These are phyloP conservation scores for Aspergillus puulaauensis DNA, from an alignment of 2,329 filamentous ascomycete species.

Conservation along the genomic window DNA sequence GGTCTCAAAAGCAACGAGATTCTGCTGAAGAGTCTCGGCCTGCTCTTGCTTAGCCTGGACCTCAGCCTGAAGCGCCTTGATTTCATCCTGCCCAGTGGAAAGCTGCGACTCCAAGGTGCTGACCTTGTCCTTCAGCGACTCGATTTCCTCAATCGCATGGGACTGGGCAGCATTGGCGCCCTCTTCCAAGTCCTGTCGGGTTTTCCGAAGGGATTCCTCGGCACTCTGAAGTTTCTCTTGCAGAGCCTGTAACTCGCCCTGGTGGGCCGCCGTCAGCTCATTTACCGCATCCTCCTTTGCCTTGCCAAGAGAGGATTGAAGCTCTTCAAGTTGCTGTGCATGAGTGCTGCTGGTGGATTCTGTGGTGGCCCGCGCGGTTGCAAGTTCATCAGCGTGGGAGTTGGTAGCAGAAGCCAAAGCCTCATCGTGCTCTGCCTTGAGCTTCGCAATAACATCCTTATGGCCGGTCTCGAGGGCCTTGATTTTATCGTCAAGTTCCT, in stretches of 20 bases:
- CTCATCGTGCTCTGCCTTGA: conserved; percentile 20
- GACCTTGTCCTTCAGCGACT: conserved; percentile 36
- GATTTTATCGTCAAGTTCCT: conserved; percentile 24
- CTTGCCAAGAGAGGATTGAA: conserved; percentile 34
- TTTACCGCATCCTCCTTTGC: conserved; percentile 30
- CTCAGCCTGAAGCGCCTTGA: conserved; percentile 34
- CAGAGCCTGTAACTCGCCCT: conserved; percentile 33
- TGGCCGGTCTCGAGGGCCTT: conserved; percentile 30
- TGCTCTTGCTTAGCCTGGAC: conserved; percentile 38
- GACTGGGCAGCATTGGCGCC: conserved; percentile 32
- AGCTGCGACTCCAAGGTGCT: conserved; percentile 33
- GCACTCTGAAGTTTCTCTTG: conserved; percentile 34
- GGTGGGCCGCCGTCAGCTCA: conserved; percentile 32
- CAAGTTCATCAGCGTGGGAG: conserved; percentile 35
- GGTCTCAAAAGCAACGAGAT: conserved; percentile 36
- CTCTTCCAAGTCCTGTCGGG: conserved; percentile 35
- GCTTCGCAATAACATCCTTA: conserved; percentile 27
- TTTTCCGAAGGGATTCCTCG: conserved; percentile 34
- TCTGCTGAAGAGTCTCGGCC: conserved; percentile 38
- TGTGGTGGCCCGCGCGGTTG: conserved; percentile 29
- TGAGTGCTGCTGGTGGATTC: conserved; percentile 31
- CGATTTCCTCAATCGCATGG: conserved; percentile 36
- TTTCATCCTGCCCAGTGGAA: conserved; percentile 30
- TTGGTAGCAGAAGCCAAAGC: conserved; percentile 24
- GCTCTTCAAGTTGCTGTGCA: conserved; percentile 33